These are phyloP conservation scores for Setaria viridis DNA, from an alignment of 202 grass and related monocot species.

Conservation along the genomic window DNA sequence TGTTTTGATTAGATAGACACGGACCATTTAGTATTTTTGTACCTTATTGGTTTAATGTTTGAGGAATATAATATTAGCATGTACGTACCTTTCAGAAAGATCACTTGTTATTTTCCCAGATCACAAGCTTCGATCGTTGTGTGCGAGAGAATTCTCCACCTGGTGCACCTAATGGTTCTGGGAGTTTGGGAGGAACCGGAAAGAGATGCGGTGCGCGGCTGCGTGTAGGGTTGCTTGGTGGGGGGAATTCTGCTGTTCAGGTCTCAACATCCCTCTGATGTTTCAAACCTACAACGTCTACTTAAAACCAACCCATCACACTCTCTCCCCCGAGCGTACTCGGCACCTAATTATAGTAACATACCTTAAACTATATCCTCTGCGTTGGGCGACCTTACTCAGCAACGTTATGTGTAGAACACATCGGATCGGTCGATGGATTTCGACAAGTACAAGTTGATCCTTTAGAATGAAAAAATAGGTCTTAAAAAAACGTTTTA, in stretches of 20 bases:
- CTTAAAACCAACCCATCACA: constrained; percentile 90
- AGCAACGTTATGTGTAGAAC: background rate
- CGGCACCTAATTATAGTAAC: constrained; percentile 54
- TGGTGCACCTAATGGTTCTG: constrained; percentile 56
- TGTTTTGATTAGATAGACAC: background rate
- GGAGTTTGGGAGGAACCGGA: constrained; percentile 36
- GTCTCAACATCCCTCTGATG: constrained; percentile 88
- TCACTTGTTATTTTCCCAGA: constrained; percentile 48
- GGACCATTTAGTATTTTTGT: constrained; percentile 11
- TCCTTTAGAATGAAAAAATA: background rate
- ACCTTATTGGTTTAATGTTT: constrained; percentile 5
- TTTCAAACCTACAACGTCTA: constrained; percentile 99
- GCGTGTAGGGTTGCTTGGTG: constrained; percentile 70
- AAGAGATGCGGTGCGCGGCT: constrained; percentile 24
- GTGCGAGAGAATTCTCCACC: constrained; percentile 49
- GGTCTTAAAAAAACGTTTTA: no score
- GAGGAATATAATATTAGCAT: constrained; percentile 30
- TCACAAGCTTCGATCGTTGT: constrained; percentile 30
- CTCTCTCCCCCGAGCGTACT: constrained; percentile 41
- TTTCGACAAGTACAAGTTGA: background rate
- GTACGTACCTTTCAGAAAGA: constrained; percentile 49
- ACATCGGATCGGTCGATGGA: background rate
- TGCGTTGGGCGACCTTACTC: constrained; percentile 8
- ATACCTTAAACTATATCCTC: constrained; percentile 48
- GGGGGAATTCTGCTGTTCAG: constrained; percentile 81